Conservation (phyloP, 176 grass and related monocot species). For the Zoysia japonica region DNA sequence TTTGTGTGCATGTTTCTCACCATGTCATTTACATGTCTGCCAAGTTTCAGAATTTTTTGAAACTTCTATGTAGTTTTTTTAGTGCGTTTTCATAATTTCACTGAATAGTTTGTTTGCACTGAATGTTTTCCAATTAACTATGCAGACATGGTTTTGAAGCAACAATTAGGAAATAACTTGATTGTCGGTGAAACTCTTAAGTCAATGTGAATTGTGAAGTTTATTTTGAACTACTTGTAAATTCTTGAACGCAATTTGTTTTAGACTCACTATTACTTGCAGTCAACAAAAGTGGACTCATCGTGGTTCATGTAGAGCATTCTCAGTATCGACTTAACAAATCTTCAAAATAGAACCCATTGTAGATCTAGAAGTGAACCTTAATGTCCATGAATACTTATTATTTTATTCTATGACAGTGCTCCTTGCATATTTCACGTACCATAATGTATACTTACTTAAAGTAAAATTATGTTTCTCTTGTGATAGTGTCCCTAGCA, state of each 20-base stretch:
- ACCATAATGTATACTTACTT: slow-evolving; percentile 49
- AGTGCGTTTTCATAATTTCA: too few species aligned
- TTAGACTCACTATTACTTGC: slow-evolving; percentile 13
- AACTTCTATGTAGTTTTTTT: too few species aligned
- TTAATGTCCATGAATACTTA: slow-evolving; percentile 1
- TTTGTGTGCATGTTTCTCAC: too few species aligned
- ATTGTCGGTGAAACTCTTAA: neutral
- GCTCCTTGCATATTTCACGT: slow-evolving; percentile 53
- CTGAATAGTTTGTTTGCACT: too few species aligned
- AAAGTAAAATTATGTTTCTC: neutral
- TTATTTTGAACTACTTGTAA: slow-evolving; percentile 26
- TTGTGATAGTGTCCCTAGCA: slow-evolving; percentile 64
- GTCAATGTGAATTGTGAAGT: neutral
- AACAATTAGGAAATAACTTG: slow-evolving; percentile 4
- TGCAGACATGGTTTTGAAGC: neutral
- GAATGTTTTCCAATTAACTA: too few species aligned
- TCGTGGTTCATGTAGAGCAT: slow-evolving; percentile 8
- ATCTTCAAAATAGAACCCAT: slow-evolving; percentile 6
- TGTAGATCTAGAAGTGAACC: slow-evolving; percentile 18
- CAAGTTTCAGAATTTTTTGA: too few species aligned
- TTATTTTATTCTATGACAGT: slow-evolving; percentile 18
- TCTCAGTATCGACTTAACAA: slow-evolving; percentile 12
- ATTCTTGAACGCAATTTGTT: slow-evolving; percentile 12
- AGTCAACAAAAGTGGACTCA: neutral
- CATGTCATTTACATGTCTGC: too few species aligned